phyloP scores from a whole-genome alignment of 306 rosid genomes.

The Carpinus viminea region DNA sequence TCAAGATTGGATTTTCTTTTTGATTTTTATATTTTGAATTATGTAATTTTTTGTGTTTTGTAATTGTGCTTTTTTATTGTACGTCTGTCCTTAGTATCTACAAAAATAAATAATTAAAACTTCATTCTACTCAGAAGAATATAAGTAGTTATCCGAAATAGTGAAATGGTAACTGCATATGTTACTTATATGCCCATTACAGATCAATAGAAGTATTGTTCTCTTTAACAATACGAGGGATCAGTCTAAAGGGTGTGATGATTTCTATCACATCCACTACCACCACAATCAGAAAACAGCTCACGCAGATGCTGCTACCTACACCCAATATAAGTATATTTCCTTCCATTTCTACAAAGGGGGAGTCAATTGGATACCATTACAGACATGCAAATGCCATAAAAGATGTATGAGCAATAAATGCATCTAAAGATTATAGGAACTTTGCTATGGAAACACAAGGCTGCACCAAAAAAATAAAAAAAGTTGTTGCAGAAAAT shows the following conservation, averaged over 20 bases:
- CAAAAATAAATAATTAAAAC: no score
- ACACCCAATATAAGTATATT: background rate
- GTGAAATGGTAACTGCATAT: constrained; percentile 34
- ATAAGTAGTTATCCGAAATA: background rate
- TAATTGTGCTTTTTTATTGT: no score
- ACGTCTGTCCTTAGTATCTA: no score
- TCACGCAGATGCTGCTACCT: background rate
- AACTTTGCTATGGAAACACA: background rate
- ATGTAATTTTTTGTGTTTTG: no score
- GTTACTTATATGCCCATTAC: constrained; percentile 28
- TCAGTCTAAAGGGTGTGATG: constrained; percentile 41
- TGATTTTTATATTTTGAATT: no score
- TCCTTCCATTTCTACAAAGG: background rate
- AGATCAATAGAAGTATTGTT: no score
- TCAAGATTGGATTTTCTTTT: no score
- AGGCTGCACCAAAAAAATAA: background rate
- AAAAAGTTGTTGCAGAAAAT: background rate
- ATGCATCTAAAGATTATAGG: background rate
- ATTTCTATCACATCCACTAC: constrained; percentile 11
- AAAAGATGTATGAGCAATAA: background rate
- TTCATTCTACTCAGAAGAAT: background rate
- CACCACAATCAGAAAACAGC: background rate
- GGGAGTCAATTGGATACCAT: background rate
- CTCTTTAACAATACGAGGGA: constrained; percentile 36
- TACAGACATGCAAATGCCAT: background rate